Conservation (phyloP, 1,284 basidiomycete genomes). For the Apiotrichum akiyoshidainum region DNA sequence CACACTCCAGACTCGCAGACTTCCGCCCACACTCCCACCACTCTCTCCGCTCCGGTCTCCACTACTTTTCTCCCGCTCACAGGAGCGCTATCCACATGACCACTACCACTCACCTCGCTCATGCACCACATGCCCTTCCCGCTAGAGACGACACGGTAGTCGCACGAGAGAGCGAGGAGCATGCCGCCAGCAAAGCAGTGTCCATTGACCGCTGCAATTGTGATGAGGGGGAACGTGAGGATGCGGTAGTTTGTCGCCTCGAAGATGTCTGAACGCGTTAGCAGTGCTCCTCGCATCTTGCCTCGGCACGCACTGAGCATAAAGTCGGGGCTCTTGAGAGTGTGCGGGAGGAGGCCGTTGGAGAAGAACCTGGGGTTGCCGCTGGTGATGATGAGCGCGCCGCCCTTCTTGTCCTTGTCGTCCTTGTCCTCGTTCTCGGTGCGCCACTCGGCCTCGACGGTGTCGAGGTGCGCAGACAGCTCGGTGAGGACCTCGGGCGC, state of each 20-base stretch:
- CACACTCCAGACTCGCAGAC: no score
- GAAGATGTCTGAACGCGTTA: constrained; percentile 23
- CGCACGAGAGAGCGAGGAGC: no score
- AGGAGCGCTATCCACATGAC: no score
- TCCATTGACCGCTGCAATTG: constrained; percentile 83
- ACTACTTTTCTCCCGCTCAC: no score
- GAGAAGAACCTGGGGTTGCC: constrained; percentile 83
- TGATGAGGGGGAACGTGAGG: constrained; percentile 55
- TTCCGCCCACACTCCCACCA: no score
- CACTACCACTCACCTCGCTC: no score
- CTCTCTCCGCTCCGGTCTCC: no score
- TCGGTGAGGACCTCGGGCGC: constrained; percentile 40
- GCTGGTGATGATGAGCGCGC: constrained; percentile 70
- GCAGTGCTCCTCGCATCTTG: no score
- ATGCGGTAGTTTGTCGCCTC: constrained; percentile 44
- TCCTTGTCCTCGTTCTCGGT: constrained; percentile 50
- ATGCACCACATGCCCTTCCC: no score
- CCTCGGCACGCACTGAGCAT: constrained; percentile 61
- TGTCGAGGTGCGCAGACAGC: constrained; percentile 59
- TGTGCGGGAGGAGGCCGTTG: constrained; percentile 75
- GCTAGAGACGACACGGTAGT: no score
- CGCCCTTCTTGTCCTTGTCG: constrained; percentile 52
- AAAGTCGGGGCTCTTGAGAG: constrained; percentile 64
- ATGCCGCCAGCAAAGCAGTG: constrained; percentile 51
- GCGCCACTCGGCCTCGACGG: constrained; percentile 76